These are phyloP conservation scores for Aleurites moluccanus DNA, from an alignment of 441 rosid species.

Conservation along the genomic window DNA sequence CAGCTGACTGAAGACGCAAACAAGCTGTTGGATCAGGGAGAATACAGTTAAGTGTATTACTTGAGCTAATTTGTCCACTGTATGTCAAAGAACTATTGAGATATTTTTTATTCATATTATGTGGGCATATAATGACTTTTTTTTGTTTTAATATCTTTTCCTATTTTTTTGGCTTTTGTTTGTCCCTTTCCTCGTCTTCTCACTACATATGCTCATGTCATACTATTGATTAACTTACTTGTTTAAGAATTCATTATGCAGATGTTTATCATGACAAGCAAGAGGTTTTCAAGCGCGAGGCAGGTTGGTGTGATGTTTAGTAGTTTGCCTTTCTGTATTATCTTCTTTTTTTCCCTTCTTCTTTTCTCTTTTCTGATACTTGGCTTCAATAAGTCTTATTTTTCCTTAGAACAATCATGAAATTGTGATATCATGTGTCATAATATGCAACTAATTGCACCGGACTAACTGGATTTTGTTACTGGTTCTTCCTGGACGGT, in stretches of 20 bases:
- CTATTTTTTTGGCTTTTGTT: neutral
- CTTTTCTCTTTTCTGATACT: neutral
- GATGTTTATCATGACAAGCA: slow-evolving; percentile 84
- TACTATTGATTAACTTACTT: slow-evolving; percentile 6
- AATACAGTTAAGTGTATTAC: slow-evolving; percentile 61
- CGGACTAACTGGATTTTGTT: neutral
- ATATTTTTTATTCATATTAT: slow-evolving; percentile 4
- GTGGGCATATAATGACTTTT: neutral
- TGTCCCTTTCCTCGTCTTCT: neutral
- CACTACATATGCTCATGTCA: neutral
- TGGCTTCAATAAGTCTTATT: neutral
- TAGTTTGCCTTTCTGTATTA: neutral
- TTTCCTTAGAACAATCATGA: neutral
- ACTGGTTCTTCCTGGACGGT: slow-evolving; percentile 1
- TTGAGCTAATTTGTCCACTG: slow-evolving; percentile 9
- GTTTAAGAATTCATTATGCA: slow-evolving; percentile 34
- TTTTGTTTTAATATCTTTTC: neutral
- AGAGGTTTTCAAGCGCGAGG: slow-evolving; percentile 83
- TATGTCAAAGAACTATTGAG: neutral
- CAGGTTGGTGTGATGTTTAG: slow-evolving; percentile 54
- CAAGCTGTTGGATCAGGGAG: slow-evolving; percentile 80
- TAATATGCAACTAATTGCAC: neutral
- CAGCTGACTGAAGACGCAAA: slow-evolving; percentile 95
- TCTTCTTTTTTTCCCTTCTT: neutral
- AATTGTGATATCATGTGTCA: neutral